Base-by-base conservation (phyloP, 2,329 filamentous ascomycete genomes). In the Lachnellula subtilissima region DNA sequence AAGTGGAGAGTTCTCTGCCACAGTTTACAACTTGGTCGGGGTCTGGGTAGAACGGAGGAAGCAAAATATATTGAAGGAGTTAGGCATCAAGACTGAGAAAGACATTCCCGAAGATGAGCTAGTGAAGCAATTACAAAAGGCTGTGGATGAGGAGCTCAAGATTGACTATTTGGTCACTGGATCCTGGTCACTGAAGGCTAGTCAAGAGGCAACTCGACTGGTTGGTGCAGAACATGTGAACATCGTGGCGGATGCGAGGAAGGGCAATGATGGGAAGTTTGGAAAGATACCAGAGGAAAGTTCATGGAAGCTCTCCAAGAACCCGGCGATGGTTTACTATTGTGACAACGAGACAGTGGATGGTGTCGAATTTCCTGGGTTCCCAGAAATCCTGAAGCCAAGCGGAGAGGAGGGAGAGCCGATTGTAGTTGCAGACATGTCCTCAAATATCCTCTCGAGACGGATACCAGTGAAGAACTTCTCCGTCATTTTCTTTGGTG, bases 331-430 rank as follows among this genome's bases (percentile, higher is more conserved):
- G 66, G 87, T 93, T 2, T 97, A 97, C 74, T 92, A 85, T 71
- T 69, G 93, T 72, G 88, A 92, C 72, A 97, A 97, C 66, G 92
- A 97, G 77, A 96, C 91, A 0, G 90, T 95, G 5, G 91, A 96
- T 67, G 92, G 92, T 36, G 91, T 97, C 17, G 93, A 97, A 70
- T 96, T 95, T 65, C 90, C 87, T 5, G 73, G 66, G 3, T 86
- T 88, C 68, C 93, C 93, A 23, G 75, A 85, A 61, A 71, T 73
- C 7, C 78, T 95, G 23, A 80, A 82, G 49, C 73, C 81, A 11
- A 72, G 73, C 6, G 72, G 77, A 1, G 81, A 85, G 50, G 81
- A 85, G 50, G 80, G 86, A 50, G 83, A 84, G 35, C 85, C 86
- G 1, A 82, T 96, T 57, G 87, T 97, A 5, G 87, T 96, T 5